These are phyloP conservation scores for Neckera pumila DNA, from an alignment of 225 moss, liverwort and hornwort genomes.

Conservation along the genomic window DNA sequence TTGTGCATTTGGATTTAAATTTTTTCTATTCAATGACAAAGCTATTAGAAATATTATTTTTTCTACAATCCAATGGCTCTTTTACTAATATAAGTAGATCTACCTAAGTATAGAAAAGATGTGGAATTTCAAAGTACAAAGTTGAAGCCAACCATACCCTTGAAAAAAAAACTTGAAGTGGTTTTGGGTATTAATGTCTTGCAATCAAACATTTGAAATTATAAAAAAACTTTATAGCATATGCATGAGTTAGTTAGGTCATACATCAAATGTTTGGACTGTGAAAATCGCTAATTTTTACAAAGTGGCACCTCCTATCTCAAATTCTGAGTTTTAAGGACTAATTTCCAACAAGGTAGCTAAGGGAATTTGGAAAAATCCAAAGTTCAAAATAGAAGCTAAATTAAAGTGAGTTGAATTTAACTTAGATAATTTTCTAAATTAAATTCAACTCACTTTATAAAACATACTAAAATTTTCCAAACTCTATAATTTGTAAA, in stretches of 20 bases:
- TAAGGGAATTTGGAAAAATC: neutral
- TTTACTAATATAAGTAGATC: too few species aligned
- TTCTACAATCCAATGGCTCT: fast-evolving
- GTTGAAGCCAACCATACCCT: neutral
- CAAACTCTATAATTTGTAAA: neutral
- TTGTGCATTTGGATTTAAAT: neutral
- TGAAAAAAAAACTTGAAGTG: neutral
- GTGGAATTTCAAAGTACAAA: neutral
- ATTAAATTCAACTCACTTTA: neutral
- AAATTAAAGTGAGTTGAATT: too few species aligned
- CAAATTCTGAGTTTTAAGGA: neutral
- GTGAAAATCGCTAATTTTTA: neutral
- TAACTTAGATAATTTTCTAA: too few species aligned
- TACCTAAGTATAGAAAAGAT: neutral
- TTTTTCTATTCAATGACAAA: neutral
- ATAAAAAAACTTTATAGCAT: fast-evolving
- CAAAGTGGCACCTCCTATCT: neutral
- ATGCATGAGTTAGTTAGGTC: neutral
- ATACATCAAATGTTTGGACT: neutral
- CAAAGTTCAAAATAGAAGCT: neutral
- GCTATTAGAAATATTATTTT: neutral
- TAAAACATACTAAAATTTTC: neutral
- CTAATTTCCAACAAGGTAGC: neutral
- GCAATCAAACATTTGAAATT: neutral
- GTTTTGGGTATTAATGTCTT: neutral